Evolutionary conservation across 495 filamentous ascomycete genomes (phyloP), one percentile per base, ranked within the genome.

Genomic region (Oleoguttula mirabilis): DNA sequence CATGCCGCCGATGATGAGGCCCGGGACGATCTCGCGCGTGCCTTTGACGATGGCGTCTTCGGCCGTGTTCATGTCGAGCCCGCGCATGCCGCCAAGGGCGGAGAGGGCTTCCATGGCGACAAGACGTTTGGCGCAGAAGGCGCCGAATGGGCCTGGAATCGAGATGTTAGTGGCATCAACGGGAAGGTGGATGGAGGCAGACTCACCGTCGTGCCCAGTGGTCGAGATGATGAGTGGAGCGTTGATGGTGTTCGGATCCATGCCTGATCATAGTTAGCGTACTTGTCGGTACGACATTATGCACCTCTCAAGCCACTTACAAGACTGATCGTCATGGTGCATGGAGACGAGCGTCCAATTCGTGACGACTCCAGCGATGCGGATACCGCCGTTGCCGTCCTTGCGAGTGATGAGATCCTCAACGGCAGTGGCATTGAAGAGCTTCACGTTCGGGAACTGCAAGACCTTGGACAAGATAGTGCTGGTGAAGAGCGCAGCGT

Each of bases 221-320:
- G 85, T 92, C 43, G 76, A 82, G 62, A 94, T 80, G 48, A 90
- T 67, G 42, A 94, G 59, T 2, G 85, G 83, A 2, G 83, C 82
- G 57, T 92, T 92, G 71, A 94, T 87, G 59, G 85, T 92, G 71
- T 87, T 94, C 48, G 86, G 86, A 61, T 94, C 86, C 84, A 90
- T 92, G 78, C 84, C 23, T 21, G 36, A 23, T 15, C 19, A n/a
- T n/a, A n/a, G n/a, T n/a, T n/a, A n/a, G 15, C 19, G 21, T 2
- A 33, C 25, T n/a, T 7, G 25, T 7, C n/a, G n/a, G 7, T n/a
- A 28, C 7, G n/a, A 28, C n/a, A n/a, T 7, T 28, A 7, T 28
- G 25, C n/a, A 28, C 25, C 25, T 28, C 25, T n/a, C 25, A 28
- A n/a, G 7, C n/a, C 25, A 28, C 39, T 24, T 43, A 22, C 39